Evolutionary conservation across 2,329 filamentous ascomycete genomes (phyloP), one percentile per base, ranked within the genome.

Genomic region (Pyrenochaeta sp.): DNA sequence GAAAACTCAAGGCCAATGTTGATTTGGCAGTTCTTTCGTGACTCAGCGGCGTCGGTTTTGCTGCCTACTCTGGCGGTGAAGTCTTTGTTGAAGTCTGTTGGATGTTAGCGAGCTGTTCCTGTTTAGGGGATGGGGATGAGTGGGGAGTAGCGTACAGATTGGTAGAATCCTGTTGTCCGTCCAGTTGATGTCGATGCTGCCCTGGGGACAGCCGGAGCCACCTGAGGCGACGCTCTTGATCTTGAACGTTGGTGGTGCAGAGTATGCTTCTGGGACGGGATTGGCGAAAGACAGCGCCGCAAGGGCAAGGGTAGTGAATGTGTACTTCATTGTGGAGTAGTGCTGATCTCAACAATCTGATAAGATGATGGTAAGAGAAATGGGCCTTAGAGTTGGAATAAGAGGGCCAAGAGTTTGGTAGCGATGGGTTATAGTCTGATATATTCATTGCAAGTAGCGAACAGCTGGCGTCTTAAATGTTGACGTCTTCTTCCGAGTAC

Each of bases 11-110:
- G 61, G n/a, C 62, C 61, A 55, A 78, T 61, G 59, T 74, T 77
- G 54, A 78, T 64, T 50, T 78, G 75, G 69, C 74, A 78, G 67
- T 75, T 75, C 56, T 78, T 78, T 59, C 76, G 73, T 19, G 70
- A 72, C 28, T 76, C 65, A 40, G 66, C 63, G 44, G 65, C 50
- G 2, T 61, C 42, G 28, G 69, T 62, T 30, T 54, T 55, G 42
- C 64, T 54, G 13, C 74, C 75, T 22, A 75, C 72, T 9, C 58
- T 54, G 3, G 75, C 73, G 36, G 69, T 73, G 67, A 76, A 77
- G 22, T 70, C 66, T 13, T 66, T 66, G 56, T 60, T 59, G 59
- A 75, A 77, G 63, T 68, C 72, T 72, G 61, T 24, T 22, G 3
- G n/a, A 28, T 9, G 43, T 61, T 34, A 57, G 52, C 37, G 45